These are phyloP conservation scores for Ziziphus jujuba DNA, from an alignment of 306 rosid genomes.

Conservation along the genomic window DNA sequence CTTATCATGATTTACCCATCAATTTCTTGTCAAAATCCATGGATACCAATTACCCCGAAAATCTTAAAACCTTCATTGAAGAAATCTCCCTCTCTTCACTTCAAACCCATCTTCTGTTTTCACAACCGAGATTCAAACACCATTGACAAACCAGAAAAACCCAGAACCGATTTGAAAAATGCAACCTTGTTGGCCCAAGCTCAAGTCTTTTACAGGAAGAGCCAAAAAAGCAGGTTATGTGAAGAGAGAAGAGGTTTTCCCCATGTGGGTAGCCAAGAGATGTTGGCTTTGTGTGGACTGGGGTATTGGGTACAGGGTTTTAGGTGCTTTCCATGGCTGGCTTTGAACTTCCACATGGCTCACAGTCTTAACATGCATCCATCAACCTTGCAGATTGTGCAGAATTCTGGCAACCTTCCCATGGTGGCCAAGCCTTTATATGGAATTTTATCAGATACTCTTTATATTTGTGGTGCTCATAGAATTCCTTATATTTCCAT, in stretches of 20 bases:
- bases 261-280: constrained; percentile 39
- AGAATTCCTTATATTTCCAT: constrained; percentile 71
- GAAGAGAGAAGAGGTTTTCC: constrained; percentile 28
- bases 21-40: constrained; percentile 30
- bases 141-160: constrained; percentile 20
- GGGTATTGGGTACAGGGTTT: constrained; percentile 94
- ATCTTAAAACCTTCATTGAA: constrained; percentile 14
- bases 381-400: constrained; percentile 73
- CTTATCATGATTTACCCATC: constrained; percentile 39
- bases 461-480: constrained; percentile 72
- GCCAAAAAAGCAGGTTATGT: constrained; percentile 10
- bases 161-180: constrained; percentile 15
- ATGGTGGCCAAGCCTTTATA: constrained; percentile 90
- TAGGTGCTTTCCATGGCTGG: constrained; percentile 94
- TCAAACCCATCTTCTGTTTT: constrained; percentile 30
- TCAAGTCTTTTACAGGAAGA: constrained; percentile 18
- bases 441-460: constrained; percentile 78
- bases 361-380: constrained; percentile 61
- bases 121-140: constrained; percentile 27
- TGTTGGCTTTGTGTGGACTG: constrained; percentile 67
- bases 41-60: constrained; percentile 21
- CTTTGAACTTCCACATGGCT: constrained; percentile 80
- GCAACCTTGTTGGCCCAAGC: constrained; percentile 20
- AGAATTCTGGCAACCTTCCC: constrained; percentile 66
- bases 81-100: background rate